Evolutionary conservation across 768 basidiomycete genomes (phyloP), one percentile per base, ranked within the genome.

Genomic region (Trametes cingulata): DNA sequence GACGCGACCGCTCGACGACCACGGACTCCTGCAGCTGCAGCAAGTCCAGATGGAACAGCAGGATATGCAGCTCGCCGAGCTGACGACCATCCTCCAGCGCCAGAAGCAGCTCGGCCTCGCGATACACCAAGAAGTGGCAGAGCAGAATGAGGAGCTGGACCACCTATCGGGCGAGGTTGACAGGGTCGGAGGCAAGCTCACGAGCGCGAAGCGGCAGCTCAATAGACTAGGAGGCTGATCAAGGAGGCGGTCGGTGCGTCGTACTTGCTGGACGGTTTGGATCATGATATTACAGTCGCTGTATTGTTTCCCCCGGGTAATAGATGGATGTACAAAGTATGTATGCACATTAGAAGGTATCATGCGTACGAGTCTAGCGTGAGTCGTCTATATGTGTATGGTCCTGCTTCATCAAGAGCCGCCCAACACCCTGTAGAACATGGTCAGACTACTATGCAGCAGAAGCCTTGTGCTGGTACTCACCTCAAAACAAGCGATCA

Each of bases 401-500:
- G 39, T 62, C 72, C 64, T 24, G 35, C 4, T 76, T 78, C 37
- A 77, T 71, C 63, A 89, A 71, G 29, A 80, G 68, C 64, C 74
- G 79, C 43, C 85, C 86, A 48, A 89, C 76, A 54, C 87, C 85
- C 87, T 88, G 56, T 25, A 27, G 29, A 22, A 0, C 9, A 17
- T 22, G 4, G 56, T 56, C 22, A 51, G 60, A 8, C 14, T 36
- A 1, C 12, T n/a, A n/a, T 15, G 36, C 40, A 12, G 9, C 17
- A 33, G 22, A 25, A 36, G 58, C 24, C 13, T 56, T 24, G 24
- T 22, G 35, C 7, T 58, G 39, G 19, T 20, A 75, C 82, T 29
- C 65, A 86, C 95, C 85, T 98, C 95, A 71, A 89, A 98, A 72
- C 89, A 95, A 56, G 91, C 86, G 71, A 98, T 97, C 96, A 98